Evolutionary conservation across 2,329 filamentous ascomycete genomes (phyloP), one percentile per base, ranked within the genome.

Genomic region (Phoma sp.): DNA sequence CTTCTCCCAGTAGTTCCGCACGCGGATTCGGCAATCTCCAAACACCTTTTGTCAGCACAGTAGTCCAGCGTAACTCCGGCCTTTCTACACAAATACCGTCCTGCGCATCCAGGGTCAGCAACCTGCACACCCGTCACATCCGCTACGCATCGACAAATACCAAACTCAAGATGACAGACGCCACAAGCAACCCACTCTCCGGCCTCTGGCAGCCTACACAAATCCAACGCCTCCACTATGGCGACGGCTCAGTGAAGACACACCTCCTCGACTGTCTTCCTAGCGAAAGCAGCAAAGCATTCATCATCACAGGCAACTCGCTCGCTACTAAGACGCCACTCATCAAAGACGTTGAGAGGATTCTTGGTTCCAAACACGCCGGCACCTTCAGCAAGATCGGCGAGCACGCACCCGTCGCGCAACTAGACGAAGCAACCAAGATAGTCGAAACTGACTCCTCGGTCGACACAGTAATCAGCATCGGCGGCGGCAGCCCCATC

Each of bases 401-500:
- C 43, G 79, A 85, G 61, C 83, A 85, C 67, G 82, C 82, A 2
- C 83, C 83, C 1, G 74, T 84, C n/a, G 79, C 79, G 3, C 73
- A 84, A 39, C 74, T 85, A 1, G 82, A 84, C 62, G 75, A 82
- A 61, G 82, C 82, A 1, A 82, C 80, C 1, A 69, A 78, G 12
- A 60, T 78, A 1, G 80, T 85, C 6, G 60, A 73, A 39, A 70
- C 76, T 15, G 80, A 84, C 57, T 41, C 63, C 2, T 71, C 62
- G 31, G 80, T 85, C 46, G 83, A 85, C 64, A 84, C 82, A 0
- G 77, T 85, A 39, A 82, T 86, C 54, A 78, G 74, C 38, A 78
- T 85, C 17, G 83, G 83, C 6, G 83, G 83, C 15, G 83, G 83
- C 27, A 78, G 74, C 15, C 82, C 83, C 2, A 85, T 85, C 55